Base-by-base conservation (phyloP, 306 rosid species). In the Cucurbita pepo region DNA sequence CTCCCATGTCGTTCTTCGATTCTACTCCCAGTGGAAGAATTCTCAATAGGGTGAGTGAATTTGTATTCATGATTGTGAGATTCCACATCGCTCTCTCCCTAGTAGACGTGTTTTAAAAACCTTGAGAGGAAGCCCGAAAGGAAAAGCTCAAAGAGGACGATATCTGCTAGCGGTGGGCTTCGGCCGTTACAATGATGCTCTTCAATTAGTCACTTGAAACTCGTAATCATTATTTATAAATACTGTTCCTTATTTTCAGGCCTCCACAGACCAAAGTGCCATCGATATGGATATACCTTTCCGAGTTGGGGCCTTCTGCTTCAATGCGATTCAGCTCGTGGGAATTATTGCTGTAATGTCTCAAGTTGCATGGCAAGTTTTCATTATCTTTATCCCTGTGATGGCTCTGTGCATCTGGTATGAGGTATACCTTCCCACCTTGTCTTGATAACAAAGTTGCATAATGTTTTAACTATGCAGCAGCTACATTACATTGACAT, bases 1-100 rank as follows among this genome's bases (percentile, higher is more conserved):
- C 97, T 5, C 91, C 98, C 8, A 90, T 90, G 98, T 86, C 97
- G 13, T 93, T 93, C 76, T 90, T 90, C 11, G 94, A 93, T 81
- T 82, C 97, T 77, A 90, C 98, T 61, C 96, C 96, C 30, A 88
- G 96, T 76, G 97, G 96, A 43, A 73, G 96, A 80, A 88, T 90
- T 81, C 79, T 93, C 58, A 93, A 87, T 45, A 83, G 97, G 77
- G 96, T 90, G 82, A 74, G 88, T 56, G 61, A 57, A 37, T 74
- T n/a, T 34, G 6, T 36, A 22, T 63, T 18, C 55, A 18, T 50
- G 34, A 30, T 30, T 30, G 34, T 30, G 34, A 30, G 34, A 30
- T 30, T 3, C 34, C 34, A 30, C 34, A 30, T 30, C 34, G 34
- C 34, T 30, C 3, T 30, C 34, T 30, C 34, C 34, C 34, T 30